Conservation (phyloP, 768 basidiomycete species). For the Psilocybe tampanensis region DNA sequence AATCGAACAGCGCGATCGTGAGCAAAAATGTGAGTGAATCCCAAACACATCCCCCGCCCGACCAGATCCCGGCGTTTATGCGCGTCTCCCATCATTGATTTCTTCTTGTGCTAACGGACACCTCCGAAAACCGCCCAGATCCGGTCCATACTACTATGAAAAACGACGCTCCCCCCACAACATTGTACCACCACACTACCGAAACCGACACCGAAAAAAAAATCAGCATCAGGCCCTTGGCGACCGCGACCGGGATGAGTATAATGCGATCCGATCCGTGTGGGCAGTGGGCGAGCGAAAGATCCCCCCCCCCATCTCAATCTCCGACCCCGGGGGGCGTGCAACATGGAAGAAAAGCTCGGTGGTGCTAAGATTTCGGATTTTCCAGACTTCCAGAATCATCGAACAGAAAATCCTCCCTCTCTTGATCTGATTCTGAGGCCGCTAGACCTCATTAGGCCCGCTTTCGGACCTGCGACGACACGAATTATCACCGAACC, state of each 20-base stretch:
- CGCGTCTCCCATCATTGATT: not conserved
- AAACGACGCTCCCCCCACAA: too few species aligned
- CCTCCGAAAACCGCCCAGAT: slow-evolving; percentile 22
- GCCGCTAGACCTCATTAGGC: not conserved
- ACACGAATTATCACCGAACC: not conserved
- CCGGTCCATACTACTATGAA: slow-evolving; percentile 30
- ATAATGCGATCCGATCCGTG: too few species aligned
- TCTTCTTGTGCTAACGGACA: not conserved
- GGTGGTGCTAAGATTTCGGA: not conserved
- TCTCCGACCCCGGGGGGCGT: not conserved
- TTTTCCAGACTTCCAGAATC: not conserved
- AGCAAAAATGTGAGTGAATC: slow-evolving; percentile 67
- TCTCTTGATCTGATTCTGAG: too few species aligned
- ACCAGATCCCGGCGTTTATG: not conserved
- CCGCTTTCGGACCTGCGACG: not conserved
- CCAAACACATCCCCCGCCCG: not conserved
- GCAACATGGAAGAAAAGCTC: not conserved
- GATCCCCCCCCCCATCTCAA: too few species aligned
- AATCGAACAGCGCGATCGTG: slow-evolving; percentile 55
- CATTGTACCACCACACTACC: too few species aligned
- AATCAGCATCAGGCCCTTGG: too few species aligned
- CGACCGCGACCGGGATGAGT: too few species aligned
- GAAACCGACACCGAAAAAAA: too few species aligned
- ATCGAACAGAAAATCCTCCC: not conserved
- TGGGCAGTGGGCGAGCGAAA: too few species aligned